These are phyloP conservation scores for Encephalitozoon intestinalis DNA, from an alignment of 371 early-diverging fungal species.

Conservation along the genomic window DNA sequence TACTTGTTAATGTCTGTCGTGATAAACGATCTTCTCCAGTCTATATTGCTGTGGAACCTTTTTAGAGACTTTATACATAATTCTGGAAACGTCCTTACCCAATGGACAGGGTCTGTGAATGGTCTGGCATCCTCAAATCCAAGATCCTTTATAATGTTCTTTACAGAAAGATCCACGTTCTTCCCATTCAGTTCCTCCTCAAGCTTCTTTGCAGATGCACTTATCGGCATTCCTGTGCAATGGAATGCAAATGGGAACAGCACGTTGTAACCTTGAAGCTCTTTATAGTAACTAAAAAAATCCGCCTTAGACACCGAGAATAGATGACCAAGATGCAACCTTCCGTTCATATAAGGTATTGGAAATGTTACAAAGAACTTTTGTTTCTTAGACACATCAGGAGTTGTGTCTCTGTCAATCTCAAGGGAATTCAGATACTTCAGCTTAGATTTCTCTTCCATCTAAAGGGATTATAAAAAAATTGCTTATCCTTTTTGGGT, in stretches of 20 bases:
- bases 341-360: constrained; percentile 98
- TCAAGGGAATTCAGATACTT: constrained; percentile 35
- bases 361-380: constrained; percentile 94
- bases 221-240: constrained; percentile 99
- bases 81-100: constrained; percentile 91
- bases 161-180: constrained; percentile 69
- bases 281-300: constrained; percentile 81
- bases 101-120: constrained; percentile 85
- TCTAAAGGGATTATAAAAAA: not conserved
- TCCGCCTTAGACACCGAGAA: constrained; percentile 93
- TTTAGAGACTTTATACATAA: constrained; percentile 73
- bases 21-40: constrained; percentile 94
- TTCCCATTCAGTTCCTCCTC: constrained; percentile 73
- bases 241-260: constrained; percentile 98
- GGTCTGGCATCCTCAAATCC: constrained; percentile 84
- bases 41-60: constrained; percentile 77
- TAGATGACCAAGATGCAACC: constrained; percentile 92
- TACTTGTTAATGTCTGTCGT: constrained; percentile 97
- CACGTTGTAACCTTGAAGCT: constrained; percentile 81
- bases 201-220: constrained; percentile 93
- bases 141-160: constrained; percentile 81
- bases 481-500: not conserved
- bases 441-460: constrained; percentile 31
- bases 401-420: not conserved
- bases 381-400: constrained; percentile 1